Conservation (phyloP, 2,329 filamentous ascomycete species). For the Chaetomium globosum region DNA sequence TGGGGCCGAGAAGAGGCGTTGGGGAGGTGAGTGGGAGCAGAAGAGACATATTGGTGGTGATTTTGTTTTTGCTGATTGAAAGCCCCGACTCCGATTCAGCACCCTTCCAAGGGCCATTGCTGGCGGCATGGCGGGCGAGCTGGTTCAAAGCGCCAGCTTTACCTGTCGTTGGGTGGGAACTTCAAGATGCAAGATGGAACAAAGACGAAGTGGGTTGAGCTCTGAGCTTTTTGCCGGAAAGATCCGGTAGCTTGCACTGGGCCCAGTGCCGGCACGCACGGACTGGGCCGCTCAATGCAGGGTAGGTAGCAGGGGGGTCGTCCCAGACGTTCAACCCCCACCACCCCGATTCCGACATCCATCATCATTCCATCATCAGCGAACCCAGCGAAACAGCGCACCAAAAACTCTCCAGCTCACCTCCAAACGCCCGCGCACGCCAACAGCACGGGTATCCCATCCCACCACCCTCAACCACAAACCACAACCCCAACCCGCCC, state of each 20-base stretch:
- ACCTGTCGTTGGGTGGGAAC: neutral
- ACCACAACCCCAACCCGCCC: neutral
- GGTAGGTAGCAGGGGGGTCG: conserved; percentile 5
- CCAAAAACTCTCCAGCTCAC: neutral
- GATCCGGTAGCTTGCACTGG: conserved; percentile 26
- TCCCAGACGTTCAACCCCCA: neutral
- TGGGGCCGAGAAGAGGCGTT: conserved; percentile 15
- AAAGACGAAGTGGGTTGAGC: neutral
- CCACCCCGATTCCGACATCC: neutral
- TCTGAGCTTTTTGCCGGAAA: conserved; percentile 24
- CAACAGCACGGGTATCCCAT: neutral
- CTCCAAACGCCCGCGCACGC: neutral
- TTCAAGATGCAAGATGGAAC: neutral
- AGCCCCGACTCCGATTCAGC: conserved; percentile 30
- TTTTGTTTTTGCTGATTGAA: conserved; percentile 12
- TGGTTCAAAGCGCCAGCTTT: conserved; percentile 13
- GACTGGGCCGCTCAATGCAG: conserved; percentile 16
- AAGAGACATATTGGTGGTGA: conserved; percentile 39
- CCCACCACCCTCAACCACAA: neutral
- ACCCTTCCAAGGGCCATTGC: conserved; percentile 39
- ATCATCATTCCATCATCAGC: neutral
- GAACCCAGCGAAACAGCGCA: neutral
- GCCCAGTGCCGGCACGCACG: conserved; percentile 5
- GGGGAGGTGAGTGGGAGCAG: conserved; percentile 38
- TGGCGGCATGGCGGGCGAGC: conserved; percentile 39